A percentile compares a stretch with the other conserved stretches of the same genome.
These are phyloP conservation scores for Tolypocladium ophioglossoides DNA, from an alignment of 2,329 filamentous ascomycete species.

Conservation along the genomic window DNA sequence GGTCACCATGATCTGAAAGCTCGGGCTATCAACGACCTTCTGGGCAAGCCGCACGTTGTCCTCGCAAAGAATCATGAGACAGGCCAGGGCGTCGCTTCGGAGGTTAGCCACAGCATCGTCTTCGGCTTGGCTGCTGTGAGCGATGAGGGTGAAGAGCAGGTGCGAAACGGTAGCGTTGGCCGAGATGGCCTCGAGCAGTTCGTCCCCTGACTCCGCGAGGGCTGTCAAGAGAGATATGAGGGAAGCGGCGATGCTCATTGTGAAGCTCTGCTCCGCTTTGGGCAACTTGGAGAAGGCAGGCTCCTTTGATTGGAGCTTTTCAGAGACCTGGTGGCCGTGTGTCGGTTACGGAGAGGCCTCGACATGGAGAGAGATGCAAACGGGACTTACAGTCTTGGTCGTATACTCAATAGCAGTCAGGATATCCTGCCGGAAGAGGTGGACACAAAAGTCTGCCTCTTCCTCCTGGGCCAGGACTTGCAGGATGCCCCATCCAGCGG, in stretches of 20 bases:
- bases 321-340: slow-evolving; percentile 24
- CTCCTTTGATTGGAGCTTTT: slow-evolving; percentile 30
- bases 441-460: slow-evolving; percentile 55
- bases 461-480: slow-evolving; percentile 51
- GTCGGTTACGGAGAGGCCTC: background rate
- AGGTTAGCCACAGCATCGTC: slow-evolving; percentile 29
- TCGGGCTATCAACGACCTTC: slow-evolving; percentile 35
- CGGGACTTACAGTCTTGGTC: slow-evolving; percentile 34
- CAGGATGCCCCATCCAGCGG: slow-evolving; percentile 58
- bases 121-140: slow-evolving; percentile 30
- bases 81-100: slow-evolving; percentile 39
- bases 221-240: slow-evolving; percentile 41
- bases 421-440: slow-evolving; percentile 51
- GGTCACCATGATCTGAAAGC: slow-evolving; percentile 37
- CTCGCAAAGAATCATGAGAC: slow-evolving; percentile 48
- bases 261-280: slow-evolving; percentile 40
- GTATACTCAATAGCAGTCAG: slow-evolving; percentile 50
- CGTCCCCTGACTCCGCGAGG: slow-evolving; percentile 48
- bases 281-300: slow-evolving; percentile 34
- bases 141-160: slow-evolving; percentile 44
- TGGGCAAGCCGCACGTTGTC: slow-evolving; percentile 45
- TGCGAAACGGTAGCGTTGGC: slow-evolving; percentile 35
- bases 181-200: slow-evolving; percentile 45
- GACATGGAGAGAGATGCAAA: slow-evolving; percentile 1
- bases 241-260: slow-evolving; percentile 44